A percentile compares a stretch with the other conserved stretches of the same genome.
phyloP scores from a whole-genome alignment of 768 basidiomycete genomes.

The Lactifluus echinatus region DNA sequence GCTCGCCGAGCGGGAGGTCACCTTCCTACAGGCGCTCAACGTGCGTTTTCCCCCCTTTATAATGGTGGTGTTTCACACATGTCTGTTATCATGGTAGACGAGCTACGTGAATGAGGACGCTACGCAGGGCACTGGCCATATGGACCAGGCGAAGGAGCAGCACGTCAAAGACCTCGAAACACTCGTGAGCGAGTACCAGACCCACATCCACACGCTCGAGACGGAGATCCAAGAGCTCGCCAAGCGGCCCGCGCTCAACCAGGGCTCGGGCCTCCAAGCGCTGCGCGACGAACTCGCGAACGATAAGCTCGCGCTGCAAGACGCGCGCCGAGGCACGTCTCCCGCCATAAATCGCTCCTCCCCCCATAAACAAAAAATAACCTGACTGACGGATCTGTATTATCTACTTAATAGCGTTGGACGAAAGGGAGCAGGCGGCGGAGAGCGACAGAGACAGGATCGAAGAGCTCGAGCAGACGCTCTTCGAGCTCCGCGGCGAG shows the following conservation, averaged over 20 bases:
- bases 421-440: slow-evolving; percentile 30
- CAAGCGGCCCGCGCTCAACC: slow-evolving; percentile 26
- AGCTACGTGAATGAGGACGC: slow-evolving; percentile 57
- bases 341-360: background rate
- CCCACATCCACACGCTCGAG: slow-evolving; percentile 36
- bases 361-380: too few species aligned
- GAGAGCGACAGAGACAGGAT: slow-evolving; percentile 42
- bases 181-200: slow-evolving; percentile 48
- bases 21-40: slow-evolving; percentile 59
- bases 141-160: slow-evolving; percentile 34
- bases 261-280: slow-evolving; percentile 28
- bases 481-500: slow-evolving; percentile 71
- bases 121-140: slow-evolving; percentile 23
- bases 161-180: slow-evolving; percentile 48
- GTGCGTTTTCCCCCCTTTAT: slow-evolving; percentile 34
- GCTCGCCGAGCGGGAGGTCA: slow-evolving; percentile 51
- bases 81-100: slow-evolving; percentile 35
- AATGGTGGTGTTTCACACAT: background rate
- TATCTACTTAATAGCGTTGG: slow-evolving; percentile 33
- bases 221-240: slow-evolving; percentile 40
- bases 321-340: slow-evolving; percentile 35
- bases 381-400: too few species aligned
- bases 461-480: slow-evolving; percentile 65
- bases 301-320: slow-evolving; percentile 26
- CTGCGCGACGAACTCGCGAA: slow-evolving; percentile 33